Evolutionary conservation across 768 basidiomycete genomes (phyloP).

Genomic region (Rhodotorula taiwanensis): DNA sequence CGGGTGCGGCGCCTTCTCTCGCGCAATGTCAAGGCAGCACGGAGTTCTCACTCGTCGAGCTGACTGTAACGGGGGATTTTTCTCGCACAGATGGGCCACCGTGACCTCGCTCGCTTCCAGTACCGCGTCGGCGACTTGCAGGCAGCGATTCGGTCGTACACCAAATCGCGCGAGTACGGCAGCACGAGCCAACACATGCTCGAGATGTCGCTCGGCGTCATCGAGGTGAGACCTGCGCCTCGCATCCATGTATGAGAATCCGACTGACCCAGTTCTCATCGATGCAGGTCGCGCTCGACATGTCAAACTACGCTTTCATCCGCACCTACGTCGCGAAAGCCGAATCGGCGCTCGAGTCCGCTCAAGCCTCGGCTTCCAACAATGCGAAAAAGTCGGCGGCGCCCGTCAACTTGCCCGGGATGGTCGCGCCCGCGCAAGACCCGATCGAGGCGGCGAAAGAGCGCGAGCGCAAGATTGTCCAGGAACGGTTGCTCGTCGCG

Average conservation of each 20-base stretch:
- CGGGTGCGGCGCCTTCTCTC: constrained; percentile 53
- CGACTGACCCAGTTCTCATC: constrained; percentile 15
- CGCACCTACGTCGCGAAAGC: constrained; percentile 93
- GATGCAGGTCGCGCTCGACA: constrained; percentile 80
- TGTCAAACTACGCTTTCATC: constrained; percentile 75
- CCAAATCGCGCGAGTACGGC: constrained; percentile 89
- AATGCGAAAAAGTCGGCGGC: constrained; percentile 13
- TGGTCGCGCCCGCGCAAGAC: constrained; percentile 38
- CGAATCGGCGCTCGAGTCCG: constrained; percentile 76
- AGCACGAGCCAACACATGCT: constrained; percentile 85
- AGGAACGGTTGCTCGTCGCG: constrained; percentile 74
- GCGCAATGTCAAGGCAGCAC: not conserved
- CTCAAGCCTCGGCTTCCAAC: constrained; percentile 6
- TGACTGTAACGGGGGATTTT: not conserved
- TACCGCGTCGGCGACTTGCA: constrained; percentile 65
- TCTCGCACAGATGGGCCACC: constrained; percentile 67
- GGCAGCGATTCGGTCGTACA: constrained; percentile 68
- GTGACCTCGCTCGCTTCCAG: constrained; percentile 77
- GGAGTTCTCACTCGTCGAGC: not conserved
- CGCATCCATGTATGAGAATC: constrained; percentile 9
- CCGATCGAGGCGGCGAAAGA: constrained; percentile 49
- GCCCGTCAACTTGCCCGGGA: constrained; percentile 39
- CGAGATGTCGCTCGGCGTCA: constrained; percentile 62
- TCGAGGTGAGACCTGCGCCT: constrained; percentile 40
- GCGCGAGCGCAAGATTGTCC: constrained; percentile 60